Evolutionary conservation across 2,329 filamentous ascomycete genomes (phyloP).

Genomic region (Sarocladium strictum): DNA sequence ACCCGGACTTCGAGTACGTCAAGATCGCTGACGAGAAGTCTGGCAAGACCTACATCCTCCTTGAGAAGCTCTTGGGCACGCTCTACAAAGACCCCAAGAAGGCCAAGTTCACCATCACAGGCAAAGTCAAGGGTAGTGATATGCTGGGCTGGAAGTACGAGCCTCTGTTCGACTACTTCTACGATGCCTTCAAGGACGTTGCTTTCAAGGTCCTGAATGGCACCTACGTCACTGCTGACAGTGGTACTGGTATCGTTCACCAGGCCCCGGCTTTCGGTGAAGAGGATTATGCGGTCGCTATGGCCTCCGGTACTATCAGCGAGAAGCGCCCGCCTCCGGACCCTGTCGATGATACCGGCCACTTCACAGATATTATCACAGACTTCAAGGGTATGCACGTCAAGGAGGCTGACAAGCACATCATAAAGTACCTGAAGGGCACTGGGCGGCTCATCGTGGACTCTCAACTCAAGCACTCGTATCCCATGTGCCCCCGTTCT

Average conservation of each 20-base stretch:
- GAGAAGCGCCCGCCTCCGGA: constrained; percentile 78
- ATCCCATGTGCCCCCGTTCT: constrained; percentile 91
- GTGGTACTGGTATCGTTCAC: constrained; percentile 90
- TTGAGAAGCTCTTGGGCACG: constrained; percentile 74
- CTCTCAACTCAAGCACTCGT: constrained; percentile 83
- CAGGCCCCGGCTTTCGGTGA: constrained; percentile 92
- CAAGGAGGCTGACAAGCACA: constrained; percentile 86
- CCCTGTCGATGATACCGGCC: constrained; percentile 78
- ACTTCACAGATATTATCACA: constrained; percentile 68
- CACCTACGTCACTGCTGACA: constrained; percentile 80
- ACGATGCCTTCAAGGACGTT: constrained; percentile 78
- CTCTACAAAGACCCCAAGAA: constrained; percentile 96
- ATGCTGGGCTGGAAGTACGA: constrained; percentile 87
- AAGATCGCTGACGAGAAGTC: constrained; percentile 80
- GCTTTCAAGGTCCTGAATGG: constrained; percentile 80
- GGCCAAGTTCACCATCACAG: constrained; percentile 79
- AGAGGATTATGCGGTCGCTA: constrained; percentile 84
- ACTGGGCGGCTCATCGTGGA: constrained; percentile 75
- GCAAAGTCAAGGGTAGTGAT: constrained; percentile 73
- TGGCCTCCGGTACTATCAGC: constrained; percentile 70
- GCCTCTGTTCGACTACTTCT: constrained; percentile 85
- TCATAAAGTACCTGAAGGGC: constrained; percentile 81
- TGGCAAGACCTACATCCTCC: constrained; percentile 76
- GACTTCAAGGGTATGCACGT: constrained; percentile 87
- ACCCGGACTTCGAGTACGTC: constrained; percentile 80